Percentiles rank a stretch among this genome's conserved stretches.
phyloP scores from a whole-genome alignment of 2,329 filamentous ascomycete genomes.

The Calonectria pauciramosa region DNA sequence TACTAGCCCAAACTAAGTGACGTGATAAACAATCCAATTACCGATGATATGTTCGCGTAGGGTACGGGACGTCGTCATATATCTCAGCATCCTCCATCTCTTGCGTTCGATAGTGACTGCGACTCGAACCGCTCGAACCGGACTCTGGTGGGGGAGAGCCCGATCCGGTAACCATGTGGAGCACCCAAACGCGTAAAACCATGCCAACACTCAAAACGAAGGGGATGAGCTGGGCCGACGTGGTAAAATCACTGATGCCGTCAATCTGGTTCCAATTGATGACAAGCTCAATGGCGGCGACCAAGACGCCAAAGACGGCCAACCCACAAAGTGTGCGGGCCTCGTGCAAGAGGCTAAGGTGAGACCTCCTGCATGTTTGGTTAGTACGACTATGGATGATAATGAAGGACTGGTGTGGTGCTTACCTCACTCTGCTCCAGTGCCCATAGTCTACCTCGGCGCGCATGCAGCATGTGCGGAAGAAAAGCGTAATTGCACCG shows the following conservation, averaged over 20 bases:
- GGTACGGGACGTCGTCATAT: not conserved
- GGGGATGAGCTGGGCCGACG: constrained; percentile 49
- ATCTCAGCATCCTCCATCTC: constrained; percentile 5
- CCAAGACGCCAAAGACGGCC: constrained; percentile 46
- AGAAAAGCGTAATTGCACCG: constrained; percentile 39
- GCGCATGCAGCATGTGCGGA: constrained; percentile 41
- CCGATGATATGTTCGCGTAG: not conserved
- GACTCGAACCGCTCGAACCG: not conserved
- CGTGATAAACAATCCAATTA: not conserved
- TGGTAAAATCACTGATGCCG: constrained; percentile 40
- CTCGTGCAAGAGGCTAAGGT: constrained; percentile 40
- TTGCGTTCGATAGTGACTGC: not conserved
- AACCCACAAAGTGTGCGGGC: constrained; percentile 40
- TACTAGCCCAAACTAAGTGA: not conserved
- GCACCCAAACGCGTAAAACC: constrained; percentile 42
- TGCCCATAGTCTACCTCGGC: constrained; percentile 33
- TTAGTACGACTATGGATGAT: not conserved
- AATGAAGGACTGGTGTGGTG: too few species aligned
- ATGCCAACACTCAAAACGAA: constrained; percentile 49
- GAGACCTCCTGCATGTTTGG: constrained; percentile 32
- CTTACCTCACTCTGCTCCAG: constrained; percentile 41
- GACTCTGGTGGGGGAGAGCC: not conserved
- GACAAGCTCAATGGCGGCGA: constrained; percentile 50
- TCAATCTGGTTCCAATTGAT: constrained; percentile 51
- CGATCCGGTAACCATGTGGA: constrained; percentile 32